Evolutionary conservation across 106 monocot genomes (phyloP).

Genomic region (Phalaenopsis aphrodite): DNA sequence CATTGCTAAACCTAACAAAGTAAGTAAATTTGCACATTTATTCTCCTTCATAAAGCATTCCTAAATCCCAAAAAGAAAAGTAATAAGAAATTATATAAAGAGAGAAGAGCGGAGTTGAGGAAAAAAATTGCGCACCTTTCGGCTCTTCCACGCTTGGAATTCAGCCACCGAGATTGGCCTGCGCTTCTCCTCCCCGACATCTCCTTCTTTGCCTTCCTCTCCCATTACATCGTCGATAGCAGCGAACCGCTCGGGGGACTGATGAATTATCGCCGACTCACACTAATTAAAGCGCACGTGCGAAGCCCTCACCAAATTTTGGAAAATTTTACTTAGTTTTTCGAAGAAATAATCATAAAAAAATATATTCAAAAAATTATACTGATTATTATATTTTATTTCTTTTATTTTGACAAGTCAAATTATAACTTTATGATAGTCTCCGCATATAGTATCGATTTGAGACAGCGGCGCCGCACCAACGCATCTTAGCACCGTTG

Average conservation of each 20-base stretch:
- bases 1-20: not conserved
- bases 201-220: conserved; percentile 4
- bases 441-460: no score
- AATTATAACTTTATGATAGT: no score
- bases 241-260: not conserved
- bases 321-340: no score
- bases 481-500: no score
- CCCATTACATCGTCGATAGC: not conserved
- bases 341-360: no score
- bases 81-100: conserved; percentile 6
- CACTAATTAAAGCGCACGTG: no score
- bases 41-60: not conserved
- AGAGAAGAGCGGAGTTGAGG: not conserved
- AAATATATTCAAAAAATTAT: no score
- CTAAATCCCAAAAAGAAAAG: not conserved
- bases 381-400: no score
- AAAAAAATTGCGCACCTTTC: conserved; percentile 24
- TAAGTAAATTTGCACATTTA: not conserved
- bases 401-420: no score
- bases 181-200: not conserved
- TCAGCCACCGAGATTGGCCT: conserved; percentile 32
- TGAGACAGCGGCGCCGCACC: no score
- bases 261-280: no score
- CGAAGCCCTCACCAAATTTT: no score
- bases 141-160: conserved; percentile 46